phyloP scores from a whole-genome alignment of 2,329 filamentous ascomycete species.

The Cladophialophora bantiana region DNA sequence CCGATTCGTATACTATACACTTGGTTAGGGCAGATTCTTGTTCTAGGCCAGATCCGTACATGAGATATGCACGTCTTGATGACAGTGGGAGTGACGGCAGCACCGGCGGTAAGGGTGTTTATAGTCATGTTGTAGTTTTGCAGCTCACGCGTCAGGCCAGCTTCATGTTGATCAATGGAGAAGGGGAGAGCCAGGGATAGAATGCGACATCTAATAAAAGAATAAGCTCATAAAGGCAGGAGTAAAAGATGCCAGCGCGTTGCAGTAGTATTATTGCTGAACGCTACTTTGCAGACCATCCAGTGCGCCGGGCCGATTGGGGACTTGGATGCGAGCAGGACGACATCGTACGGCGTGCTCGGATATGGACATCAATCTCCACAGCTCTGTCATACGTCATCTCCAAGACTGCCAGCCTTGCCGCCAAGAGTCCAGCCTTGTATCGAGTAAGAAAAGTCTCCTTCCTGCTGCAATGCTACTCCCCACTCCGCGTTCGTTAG shows the following conservation, averaged over 20 bases:
- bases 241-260: not conserved
- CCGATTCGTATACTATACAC: conserved; percentile 78
- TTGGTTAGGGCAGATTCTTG: conserved; percentile 22
- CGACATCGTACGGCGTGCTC: not conserved
- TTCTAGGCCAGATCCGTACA: conserved; percentile 58
- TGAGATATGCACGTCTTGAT: conserved; percentile 87
- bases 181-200: not conserved
- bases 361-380: not conserved
- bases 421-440: not conserved
- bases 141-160: not conserved
- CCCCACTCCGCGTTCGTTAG: not conserved
- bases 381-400: not conserved
- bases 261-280: not conserved
- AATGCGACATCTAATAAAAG: not conserved
- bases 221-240: not conserved
- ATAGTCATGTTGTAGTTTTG: conserved; percentile 63
- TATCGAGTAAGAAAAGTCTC: no score
- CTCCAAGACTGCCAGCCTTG: not conserved
- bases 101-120: conserved; percentile 80
- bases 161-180: not conserved
- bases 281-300: not conserved
- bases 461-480: no score
- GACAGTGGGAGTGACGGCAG: conserved; percentile 86
- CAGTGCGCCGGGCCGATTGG: not conserved
- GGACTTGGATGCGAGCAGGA: not conserved